Conservation (phyloP, 2,329 filamentous ascomycete genomes). For the Trichoderma cornu-damae region DNA sequence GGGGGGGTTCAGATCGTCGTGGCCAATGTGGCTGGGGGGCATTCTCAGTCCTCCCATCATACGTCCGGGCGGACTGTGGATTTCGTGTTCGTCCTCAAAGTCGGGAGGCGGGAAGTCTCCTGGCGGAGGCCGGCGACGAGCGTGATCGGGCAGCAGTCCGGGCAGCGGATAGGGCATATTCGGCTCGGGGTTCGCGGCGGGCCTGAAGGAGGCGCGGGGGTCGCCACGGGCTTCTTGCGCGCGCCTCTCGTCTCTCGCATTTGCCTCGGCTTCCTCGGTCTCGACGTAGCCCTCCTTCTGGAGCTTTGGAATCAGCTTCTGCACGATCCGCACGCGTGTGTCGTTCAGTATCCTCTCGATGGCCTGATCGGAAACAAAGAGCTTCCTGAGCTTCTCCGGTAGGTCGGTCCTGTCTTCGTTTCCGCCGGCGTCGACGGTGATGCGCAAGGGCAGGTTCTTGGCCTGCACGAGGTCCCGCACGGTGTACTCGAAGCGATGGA, state of each 20-base stretch:
- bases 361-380: slow-evolving; percentile 70
- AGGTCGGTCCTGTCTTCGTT: slow-evolving; percentile 49
- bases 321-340: slow-evolving; percentile 74
- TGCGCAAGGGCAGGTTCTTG: slow-evolving; percentile 51
- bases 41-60: slow-evolving; percentile 37
- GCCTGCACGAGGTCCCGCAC: slow-evolving; percentile 67
- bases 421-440: slow-evolving; percentile 41
- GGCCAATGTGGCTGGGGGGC: slow-evolving; percentile 66
- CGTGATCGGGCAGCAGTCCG: slow-evolving; percentile 57
- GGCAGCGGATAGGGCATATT: slow-evolving; percentile 51
- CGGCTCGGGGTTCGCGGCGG: slow-evolving; percentile 29
- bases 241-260: not conserved
- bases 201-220: slow-evolving; percentile 55
- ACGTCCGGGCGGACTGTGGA: slow-evolving; percentile 58
- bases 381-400: slow-evolving; percentile 45
- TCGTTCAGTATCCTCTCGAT: slow-evolving; percentile 51
- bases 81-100: slow-evolving; percentile 89
- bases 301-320: slow-evolving; percentile 73
- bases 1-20: slow-evolving; percentile 81
- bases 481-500: slow-evolving; percentile 68
- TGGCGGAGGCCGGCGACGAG: slow-evolving; percentile 41
- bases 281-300: slow-evolving; percentile 70
- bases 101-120: slow-evolving; percentile 78
- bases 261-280: slow-evolving; percentile 31
- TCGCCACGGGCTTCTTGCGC: slow-evolving; percentile 64